Percentiles rank a stretch among this genome's conserved stretches.
These are phyloP conservation scores for Phalaenopsis hybrid DNA, from an alignment of 116 monocot species.

Conservation along the genomic window DNA sequence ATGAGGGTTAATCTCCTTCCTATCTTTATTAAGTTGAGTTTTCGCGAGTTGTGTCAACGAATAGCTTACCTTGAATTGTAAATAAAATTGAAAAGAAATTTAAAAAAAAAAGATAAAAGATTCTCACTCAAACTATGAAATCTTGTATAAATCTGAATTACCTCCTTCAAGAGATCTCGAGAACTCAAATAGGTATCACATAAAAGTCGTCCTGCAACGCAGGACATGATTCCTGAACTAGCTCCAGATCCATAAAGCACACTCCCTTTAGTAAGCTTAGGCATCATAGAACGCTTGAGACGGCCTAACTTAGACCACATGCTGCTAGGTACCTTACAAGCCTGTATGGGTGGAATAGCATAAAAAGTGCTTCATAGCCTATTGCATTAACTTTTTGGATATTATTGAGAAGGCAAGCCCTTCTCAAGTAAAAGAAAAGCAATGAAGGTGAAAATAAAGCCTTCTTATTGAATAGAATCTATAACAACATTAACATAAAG, in stretches of 20 bases:
- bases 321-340: constrained; percentile 73
- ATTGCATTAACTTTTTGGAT: neutral
- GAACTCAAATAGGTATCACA: constrained; percentile 96
- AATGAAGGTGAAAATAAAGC: neutral
- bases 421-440: neutral
- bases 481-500: neutral
- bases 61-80: constrained; percentile 66
- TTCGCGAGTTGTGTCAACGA: constrained; percentile 95
- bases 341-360: constrained; percentile 31
- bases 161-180: constrained; percentile 82
- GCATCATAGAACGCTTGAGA: constrained; percentile 86
- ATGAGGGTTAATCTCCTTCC: constrained; percentile 71
- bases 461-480: constrained; percentile 1
- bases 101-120: neutral
- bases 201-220: constrained; percentile 85
- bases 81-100: neutral
- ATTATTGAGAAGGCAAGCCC: constrained; percentile 1
- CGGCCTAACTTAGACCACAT: constrained; percentile 98
- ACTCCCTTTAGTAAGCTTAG: constrained; percentile 78
- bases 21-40: constrained; percentile 76
- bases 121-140: neutral
- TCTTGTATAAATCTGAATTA: constrained; percentile 13
- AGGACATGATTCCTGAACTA: constrained; percentile 85
- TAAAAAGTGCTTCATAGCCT: neutral
- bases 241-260: constrained; percentile 86